These are phyloP conservation scores for Tetrapisispora arboricola DNA, from an alignment of 805 yeast genomes.

Conservation along the genomic window DNA sequence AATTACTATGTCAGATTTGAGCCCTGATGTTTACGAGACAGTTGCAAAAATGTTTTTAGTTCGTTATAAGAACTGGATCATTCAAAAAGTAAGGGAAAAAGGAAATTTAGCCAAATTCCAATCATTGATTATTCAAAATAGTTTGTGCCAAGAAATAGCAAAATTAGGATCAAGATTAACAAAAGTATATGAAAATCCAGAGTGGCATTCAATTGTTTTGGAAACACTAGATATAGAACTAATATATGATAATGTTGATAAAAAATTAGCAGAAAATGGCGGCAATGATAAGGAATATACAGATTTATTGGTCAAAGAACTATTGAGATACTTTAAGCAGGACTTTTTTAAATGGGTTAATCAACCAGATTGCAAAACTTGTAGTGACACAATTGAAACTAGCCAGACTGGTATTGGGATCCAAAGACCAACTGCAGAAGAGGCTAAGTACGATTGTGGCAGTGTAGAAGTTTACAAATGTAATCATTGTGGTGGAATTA, in stretches of 20 bases:
- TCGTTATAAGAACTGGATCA: slow-evolving; percentile 13
- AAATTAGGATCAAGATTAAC: slow-evolving; percentile 17
- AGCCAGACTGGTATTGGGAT: slow-evolving; percentile 32
- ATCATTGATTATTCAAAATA: slow-evolving; percentile 11
- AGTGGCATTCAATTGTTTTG: slow-evolving; percentile 45
- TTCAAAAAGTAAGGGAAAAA: slow-evolving; percentile 13
- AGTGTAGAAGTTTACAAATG: slow-evolving; percentile 60
- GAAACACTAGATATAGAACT: slow-evolving; percentile 50
- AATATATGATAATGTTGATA: slow-evolving; percentile 54
- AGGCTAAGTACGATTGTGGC: slow-evolving; percentile 39
- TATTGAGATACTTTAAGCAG: slow-evolving; percentile 61
- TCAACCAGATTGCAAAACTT: slow-evolving; percentile 47
- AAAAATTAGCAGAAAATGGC: slow-evolving; percentile 24
- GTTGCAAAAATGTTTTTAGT: slow-evolving; percentile 17
- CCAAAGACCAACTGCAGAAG: slow-evolving; percentile 36
- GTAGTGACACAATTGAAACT: slow-evolving; percentile 34
- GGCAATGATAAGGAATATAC: slow-evolving; percentile 30
- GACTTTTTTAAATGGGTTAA: slow-evolving; percentile 81
- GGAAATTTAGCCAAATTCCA: slow-evolving; percentile 8
- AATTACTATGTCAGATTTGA: not conserved
- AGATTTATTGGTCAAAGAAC: slow-evolving; percentile 48
- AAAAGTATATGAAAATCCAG: slow-evolving; percentile 34
- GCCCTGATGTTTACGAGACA: slow-evolving; percentile 1
- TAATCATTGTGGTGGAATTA: slow-evolving; percentile 33
- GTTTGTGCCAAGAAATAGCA: slow-evolving; percentile 19